phyloP scores from a whole-genome alignment of 2,329 filamentous ascomycete species.

The Trichophyton mentagrophytes region DNA sequence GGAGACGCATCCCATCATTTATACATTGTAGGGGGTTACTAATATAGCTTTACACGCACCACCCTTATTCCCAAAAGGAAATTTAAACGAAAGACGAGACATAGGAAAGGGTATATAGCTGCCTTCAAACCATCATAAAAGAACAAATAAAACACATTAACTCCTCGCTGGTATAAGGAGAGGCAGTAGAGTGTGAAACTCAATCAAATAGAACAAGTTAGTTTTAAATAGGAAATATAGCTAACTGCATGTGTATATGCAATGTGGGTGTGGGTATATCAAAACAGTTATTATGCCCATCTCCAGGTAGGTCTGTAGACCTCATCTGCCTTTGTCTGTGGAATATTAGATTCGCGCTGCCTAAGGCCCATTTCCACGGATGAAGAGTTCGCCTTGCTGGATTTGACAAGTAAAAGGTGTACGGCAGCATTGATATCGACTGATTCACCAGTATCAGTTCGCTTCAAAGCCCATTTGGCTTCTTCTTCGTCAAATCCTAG shows the following conservation, averaged over 20 bases:
- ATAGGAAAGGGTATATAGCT: not conserved
- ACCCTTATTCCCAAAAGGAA: too few relatives aligned
- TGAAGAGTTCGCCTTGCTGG: conserved; percentile 6
- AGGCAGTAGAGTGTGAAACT: not conserved
- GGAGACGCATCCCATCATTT: not conserved
- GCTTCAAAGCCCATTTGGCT: conserved; percentile 44
- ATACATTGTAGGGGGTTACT: not conserved
- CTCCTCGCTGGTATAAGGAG: not conserved
- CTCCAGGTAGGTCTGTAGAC: conserved; percentile 23
- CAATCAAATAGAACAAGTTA: not conserved
- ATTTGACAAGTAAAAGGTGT: conserved; percentile 36
- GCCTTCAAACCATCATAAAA: not conserved
- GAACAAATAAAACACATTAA: too few relatives aligned
- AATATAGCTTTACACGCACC: not conserved
- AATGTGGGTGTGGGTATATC: not conserved
- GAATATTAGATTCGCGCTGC: not conserved
- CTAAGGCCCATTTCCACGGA: not conserved
- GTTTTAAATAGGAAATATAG: not conserved
- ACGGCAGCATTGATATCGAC: conserved; percentile 46
- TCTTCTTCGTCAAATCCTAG: conserved; percentile 47
- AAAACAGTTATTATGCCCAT: conserved; percentile 23
- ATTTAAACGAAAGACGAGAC: not conserved
- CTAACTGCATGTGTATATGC: not conserved
- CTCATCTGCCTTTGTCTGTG: conserved; percentile 1
- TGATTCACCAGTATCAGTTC: conserved; percentile 48